Percentiles rank a stretch among this genome's conserved stretches.
These are phyloP conservation scores for Brassica juncea DNA, from an alignment of 345 rosid genomes.

Conservation along the genomic window DNA sequence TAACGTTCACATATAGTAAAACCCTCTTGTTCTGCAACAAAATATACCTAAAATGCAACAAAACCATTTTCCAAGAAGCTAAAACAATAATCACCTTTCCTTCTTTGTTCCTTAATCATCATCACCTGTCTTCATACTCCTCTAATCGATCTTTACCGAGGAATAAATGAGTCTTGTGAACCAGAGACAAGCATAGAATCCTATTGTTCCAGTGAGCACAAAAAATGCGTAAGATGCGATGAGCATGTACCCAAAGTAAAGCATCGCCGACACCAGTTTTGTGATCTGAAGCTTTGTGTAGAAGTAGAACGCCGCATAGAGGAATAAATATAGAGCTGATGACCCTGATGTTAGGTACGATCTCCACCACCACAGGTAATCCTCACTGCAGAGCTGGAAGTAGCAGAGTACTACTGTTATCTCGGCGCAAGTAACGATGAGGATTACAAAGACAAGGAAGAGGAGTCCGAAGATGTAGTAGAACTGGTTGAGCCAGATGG, in stretches of 20 bases:
- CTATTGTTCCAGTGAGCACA: conserved; percentile 75
- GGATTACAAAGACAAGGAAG: conserved; percentile 70
- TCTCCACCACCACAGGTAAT: conserved; percentile 93
- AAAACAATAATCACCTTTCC: conserved; percentile 33
- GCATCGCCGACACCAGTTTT: conserved; percentile 63
- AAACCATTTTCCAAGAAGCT: conserved; percentile 25
- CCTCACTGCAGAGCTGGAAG: conserved; percentile 88
- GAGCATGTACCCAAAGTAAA: conserved; percentile 87
- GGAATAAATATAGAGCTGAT: conserved; percentile 73
- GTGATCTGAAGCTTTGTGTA: conserved; percentile 86
- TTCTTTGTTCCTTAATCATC: conserved; percentile 25
- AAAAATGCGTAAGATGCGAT: conserved; percentile 72
- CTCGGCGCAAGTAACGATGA: conserved; percentile 69
- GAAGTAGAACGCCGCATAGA: conserved; percentile 80
- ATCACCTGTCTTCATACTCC: neutral
- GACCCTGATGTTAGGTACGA: conserved; percentile 84
- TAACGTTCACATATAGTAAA: conserved; percentile 31
- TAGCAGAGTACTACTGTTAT: conserved; percentile 80
- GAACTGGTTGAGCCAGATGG: conserved; percentile 89
- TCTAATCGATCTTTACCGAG: conserved; percentile 75
- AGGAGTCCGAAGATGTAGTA: conserved; percentile 89
- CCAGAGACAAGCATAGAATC: conserved; percentile 88
- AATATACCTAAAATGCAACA: conserved; percentile 33
- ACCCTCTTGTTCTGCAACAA: conserved; percentile 25
- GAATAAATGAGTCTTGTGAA: conserved; percentile 86